These are phyloP conservation scores for Ophiocordyceps sinensis DNA, from an alignment of 2,329 filamentous ascomycete genomes.

Conservation along the genomic window DNA sequence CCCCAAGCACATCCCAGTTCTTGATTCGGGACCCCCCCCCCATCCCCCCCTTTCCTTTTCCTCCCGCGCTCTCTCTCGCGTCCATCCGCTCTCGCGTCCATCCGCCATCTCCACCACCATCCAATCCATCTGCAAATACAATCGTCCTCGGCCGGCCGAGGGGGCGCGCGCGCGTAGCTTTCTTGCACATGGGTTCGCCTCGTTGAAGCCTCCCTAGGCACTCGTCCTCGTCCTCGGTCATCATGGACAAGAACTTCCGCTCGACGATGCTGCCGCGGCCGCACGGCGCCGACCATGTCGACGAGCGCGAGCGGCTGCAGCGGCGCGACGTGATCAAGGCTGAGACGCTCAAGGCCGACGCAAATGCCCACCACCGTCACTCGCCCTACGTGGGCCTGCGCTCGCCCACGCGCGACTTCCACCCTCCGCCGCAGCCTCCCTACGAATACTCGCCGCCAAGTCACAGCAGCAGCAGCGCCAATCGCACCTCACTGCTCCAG, in stretches of 20 bases:
- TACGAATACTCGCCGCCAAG: slow-evolving; percentile 10
- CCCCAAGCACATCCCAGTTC: neutral
- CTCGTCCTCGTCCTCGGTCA: slow-evolving; percentile 2
- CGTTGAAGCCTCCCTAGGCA: neutral
- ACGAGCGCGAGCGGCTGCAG: slow-evolving; percentile 11
- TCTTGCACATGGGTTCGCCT: neutral
- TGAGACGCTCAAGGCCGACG: slow-evolving; percentile 2
- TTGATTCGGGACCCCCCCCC: too few species aligned
- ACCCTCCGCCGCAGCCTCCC: slow-evolving; percentile 13
- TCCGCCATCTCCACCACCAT: neutral
- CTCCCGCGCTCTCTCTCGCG: neutral
- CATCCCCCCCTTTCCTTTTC: neutral
- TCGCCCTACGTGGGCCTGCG: slow-evolving; percentile 30
- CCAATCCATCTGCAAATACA: neutral
- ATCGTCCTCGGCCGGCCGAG: neutral
- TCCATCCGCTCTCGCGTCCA: neutral
- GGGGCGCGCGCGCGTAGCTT: neutral
- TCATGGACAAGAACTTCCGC: slow-evolving; percentile 33
- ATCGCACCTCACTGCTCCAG: slow-evolving; percentile 14
- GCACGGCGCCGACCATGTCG: slow-evolving; percentile 21
- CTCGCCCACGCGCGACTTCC: slow-evolving; percentile 28
- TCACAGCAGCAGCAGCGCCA: slow-evolving; percentile 12
- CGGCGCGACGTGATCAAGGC: slow-evolving; percentile 33
- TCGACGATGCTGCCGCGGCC: slow-evolving; percentile 35
- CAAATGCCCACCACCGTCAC: slow-evolving; percentile 14